phyloP scores from a whole-genome alignment of 495 filamentous ascomycete genomes.

The Penicillium pancosmium region DNA sequence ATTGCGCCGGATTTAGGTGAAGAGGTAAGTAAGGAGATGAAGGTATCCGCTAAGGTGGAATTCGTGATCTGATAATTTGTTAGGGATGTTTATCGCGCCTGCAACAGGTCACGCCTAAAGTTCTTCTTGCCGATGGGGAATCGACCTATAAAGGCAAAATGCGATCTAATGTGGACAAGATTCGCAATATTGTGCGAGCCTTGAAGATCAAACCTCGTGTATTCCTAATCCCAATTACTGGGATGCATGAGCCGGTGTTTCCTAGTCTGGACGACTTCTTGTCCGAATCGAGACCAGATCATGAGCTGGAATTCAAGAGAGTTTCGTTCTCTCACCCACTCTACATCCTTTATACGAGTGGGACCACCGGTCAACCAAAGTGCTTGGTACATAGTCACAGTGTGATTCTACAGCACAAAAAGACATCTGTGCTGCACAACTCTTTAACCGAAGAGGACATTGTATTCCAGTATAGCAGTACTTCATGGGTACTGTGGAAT shows the following conservation, averaged over 20 bases:
- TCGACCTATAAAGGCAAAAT: constrained; percentile 73
- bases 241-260: constrained; percentile 45
- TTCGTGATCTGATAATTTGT: not conserved
- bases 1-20: constrained; percentile 74
- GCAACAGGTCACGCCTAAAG: constrained; percentile 65
- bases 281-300: constrained; percentile 8
- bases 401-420: constrained; percentile 57
- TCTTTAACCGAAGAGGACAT: constrained; percentile 50
- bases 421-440: constrained; percentile 63
- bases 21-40: constrained; percentile 10
- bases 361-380: constrained; percentile 74
- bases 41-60: not conserved
- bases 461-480: constrained; percentile 61
- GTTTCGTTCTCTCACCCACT: constrained; percentile 69
- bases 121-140: constrained; percentile 70
- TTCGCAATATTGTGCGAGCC: constrained; percentile 55
- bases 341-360: constrained; percentile 70
- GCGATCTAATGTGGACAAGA: constrained; percentile 17
- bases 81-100: constrained; percentile 69
- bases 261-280: constrained; percentile 29
- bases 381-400: constrained; percentile 72
- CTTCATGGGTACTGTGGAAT: constrained; percentile 81
- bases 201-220: constrained; percentile 46
- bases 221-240: constrained; percentile 22
- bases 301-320: constrained; percentile 52